Conservation (phyloP, 371 early-diverging fungal genomes). For the Mortierella sp. region DNA sequence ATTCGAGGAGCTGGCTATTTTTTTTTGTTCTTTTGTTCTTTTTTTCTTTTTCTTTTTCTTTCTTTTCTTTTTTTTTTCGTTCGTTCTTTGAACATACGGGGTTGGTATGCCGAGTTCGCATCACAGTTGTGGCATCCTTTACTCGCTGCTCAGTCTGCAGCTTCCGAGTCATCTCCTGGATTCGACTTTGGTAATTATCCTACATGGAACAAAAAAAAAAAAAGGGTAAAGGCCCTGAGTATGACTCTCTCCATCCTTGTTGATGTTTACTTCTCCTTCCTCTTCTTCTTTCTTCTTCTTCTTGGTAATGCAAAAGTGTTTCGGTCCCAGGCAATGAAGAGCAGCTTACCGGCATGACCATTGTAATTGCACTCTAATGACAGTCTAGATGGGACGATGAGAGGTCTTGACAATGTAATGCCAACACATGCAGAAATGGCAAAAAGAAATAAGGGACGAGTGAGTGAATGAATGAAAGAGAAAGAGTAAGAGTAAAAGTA, state of each 20-base stretch:
- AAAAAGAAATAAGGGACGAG: background rate
- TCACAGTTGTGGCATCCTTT: slow-evolving; percentile 54
- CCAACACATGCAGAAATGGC: background rate
- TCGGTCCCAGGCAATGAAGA: background rate
- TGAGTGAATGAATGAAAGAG: background rate
- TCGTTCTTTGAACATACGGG: slow-evolving; percentile 30
- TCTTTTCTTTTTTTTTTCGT: background rate
- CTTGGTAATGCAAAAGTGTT: background rate
- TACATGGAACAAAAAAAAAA: background rate
- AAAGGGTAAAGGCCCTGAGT: background rate
- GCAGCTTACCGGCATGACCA: background rate
- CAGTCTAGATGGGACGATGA: background rate
- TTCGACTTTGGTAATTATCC: slow-evolving; percentile 50
- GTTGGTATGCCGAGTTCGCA: slow-evolving; percentile 53
- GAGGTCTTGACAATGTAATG: background rate
- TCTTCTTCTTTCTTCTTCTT: background rate
- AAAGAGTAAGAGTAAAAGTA: background rate
- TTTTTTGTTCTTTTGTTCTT: background rate
- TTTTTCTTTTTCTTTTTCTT: background rate
- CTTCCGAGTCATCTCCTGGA: slow-evolving; percentile 53
- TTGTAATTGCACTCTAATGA: background rate
- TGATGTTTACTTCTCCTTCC: too few relatives aligned
- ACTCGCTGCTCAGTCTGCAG: slow-evolving; percentile 55
- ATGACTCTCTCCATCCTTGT: too few relatives aligned
- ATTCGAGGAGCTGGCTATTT: background rate